Base-by-base conservation (phyloP, 768 basidiomycete species). In the Clathrus columnatus region DNA sequence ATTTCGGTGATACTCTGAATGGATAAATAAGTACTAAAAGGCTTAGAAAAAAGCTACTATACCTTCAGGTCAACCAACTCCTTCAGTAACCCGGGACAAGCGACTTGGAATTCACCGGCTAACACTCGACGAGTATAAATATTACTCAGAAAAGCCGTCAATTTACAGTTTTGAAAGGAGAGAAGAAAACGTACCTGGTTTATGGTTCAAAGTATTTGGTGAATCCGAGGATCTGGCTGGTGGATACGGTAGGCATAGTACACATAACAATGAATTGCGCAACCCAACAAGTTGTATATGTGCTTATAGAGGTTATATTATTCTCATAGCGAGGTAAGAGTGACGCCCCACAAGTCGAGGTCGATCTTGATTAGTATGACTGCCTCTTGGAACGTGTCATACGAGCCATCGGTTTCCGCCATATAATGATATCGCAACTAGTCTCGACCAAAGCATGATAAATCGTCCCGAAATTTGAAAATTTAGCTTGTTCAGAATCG, bases 141-240 rank as follows among this genome's bases (percentile, higher is more conserved):
- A n/a, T n/a, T n/a, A n/a, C n/a, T 75, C 73, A 28, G 75, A 72
- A 68, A 76, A 77, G 61, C 76, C 73, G 70, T 76, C 4, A 46
- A 24, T 18, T 43, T 43, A 43, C 14, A 18, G 20, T 32, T 4
- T 26, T 23, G 32, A 32, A 26, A n/a, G 32, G 36, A 36, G 16
- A 51, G 45, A n/a, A 4, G 7, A 6, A 41, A 41, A 28, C 23
- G 47, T 42, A 65, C 64, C 67, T 69, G 3, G 75, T 77, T 69
- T 77, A 77, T 4, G 75, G 75, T 64, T 77, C 75, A 62, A 77
- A 76, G 63, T 75, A 75, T 62, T 76, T 75, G 69, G 76, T 77
- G 73, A 70, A 72, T 17, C 75, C 75, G 43, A 77, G 65, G 61
- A 77, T 77, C 65, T 77, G 75, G 29, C 69, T 70, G 2, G 75